Conservation (phyloP, 192 early-diverging fungal genomes). For the Podila clonocystis region DNA sequence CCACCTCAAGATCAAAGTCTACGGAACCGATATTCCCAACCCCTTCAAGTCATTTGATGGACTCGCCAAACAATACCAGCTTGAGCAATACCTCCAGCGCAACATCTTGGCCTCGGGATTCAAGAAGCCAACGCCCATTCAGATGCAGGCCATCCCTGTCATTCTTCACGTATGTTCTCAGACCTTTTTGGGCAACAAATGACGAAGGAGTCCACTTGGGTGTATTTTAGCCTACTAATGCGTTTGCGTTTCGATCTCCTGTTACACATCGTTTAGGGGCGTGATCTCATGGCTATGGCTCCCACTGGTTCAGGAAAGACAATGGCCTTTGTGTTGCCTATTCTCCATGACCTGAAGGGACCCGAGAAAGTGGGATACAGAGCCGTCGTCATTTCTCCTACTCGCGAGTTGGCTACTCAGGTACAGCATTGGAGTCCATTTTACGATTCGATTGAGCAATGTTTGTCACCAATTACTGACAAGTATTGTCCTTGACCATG, state of each 20-base stretch:
- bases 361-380: conserved; percentile 86
- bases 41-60: conserved; percentile 86
- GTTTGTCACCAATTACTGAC: not conserved
- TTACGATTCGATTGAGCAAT: not conserved
- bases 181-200: no score
- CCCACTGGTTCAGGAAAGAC: conserved; percentile 99
- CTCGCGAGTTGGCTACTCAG: conserved; percentile 90
- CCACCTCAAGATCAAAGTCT: conserved; percentile 80
- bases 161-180: conserved; percentile 72
- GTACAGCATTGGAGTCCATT: conserved; percentile 18
- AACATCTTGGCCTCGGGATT: conserved; percentile 79
- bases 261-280: conserved; percentile 55
- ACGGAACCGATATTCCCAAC: conserved; percentile 87
- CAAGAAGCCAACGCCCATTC: conserved; percentile 86
- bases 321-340: conserved; percentile 91
- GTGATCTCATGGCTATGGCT: conserved; percentile 95
- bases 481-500: not conserved
- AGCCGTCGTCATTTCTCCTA: conserved; percentile 93
- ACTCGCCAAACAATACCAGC: conserved; percentile 74
- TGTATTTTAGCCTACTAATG: no score
- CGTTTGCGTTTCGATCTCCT: not conserved
- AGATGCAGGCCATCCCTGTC: conserved; percentile 94
- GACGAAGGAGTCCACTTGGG: no score
- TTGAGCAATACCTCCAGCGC: conserved; percentile 75
- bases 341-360: conserved; percentile 84